Conservation (phyloP, 306 rosid species). For the Rosa rugosa region DNA sequence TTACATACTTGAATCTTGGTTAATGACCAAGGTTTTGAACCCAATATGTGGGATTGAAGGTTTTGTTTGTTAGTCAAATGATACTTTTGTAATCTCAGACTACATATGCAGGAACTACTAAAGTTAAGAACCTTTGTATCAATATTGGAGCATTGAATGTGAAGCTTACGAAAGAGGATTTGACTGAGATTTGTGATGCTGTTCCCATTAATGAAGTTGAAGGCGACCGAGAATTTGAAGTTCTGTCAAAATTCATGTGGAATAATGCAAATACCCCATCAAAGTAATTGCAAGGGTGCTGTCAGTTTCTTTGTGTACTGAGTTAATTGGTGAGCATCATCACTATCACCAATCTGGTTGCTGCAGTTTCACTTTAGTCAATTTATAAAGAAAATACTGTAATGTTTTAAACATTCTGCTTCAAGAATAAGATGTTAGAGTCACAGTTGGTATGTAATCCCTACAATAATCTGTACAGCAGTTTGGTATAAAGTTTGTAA, state of each 20-base stretch:
- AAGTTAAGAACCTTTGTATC: conserved; percentile 53
- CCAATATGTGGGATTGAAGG: not conserved
- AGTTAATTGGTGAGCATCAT: not conserved
- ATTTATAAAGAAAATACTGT: too few relatives aligned
- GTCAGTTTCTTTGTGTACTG: not conserved
- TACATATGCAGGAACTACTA: conserved; percentile 50
- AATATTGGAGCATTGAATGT: conserved; percentile 59
- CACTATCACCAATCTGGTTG: not conserved
- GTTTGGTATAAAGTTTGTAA: too few relatives aligned
- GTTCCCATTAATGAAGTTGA: conserved; percentile 52
- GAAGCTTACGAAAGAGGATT: conserved; percentile 54
- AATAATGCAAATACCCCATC: not conserved
- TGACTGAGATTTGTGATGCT: conserved; percentile 54
- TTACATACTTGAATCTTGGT: not conserved
- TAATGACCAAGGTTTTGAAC: not conserved
- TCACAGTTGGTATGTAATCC: too few relatives aligned
- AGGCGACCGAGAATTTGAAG: conserved; percentile 43
- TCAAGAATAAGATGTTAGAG: too few relatives aligned
- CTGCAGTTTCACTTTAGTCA: not conserved
- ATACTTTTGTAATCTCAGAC: too few relatives aligned
- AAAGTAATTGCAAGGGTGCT: not conserved
- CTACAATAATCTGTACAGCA: too few relatives aligned
- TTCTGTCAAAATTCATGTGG: not conserved
- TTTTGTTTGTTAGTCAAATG: not conserved
- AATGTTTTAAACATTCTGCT: too few relatives aligned